These are phyloP conservation scores for Diaporthe humulicola DNA, from an alignment of 2,329 filamentous ascomycete species.

Conservation along the genomic window DNA sequence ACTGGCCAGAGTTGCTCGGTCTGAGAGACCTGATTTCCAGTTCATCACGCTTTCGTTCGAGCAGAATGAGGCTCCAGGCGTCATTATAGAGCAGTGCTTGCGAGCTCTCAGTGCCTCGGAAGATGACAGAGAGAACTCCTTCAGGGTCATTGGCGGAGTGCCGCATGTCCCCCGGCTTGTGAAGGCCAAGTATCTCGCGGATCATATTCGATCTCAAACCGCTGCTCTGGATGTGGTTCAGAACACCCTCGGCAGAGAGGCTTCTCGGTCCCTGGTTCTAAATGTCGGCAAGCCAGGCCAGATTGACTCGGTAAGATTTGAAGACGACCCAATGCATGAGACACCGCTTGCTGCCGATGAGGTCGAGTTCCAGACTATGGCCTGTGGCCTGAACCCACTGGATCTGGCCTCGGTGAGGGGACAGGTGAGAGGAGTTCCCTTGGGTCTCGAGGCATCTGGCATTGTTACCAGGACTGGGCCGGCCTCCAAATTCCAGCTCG, in stretches of 20 bases:
- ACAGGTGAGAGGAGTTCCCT: slow-evolving; percentile 30
- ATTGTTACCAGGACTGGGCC: slow-evolving; percentile 42
- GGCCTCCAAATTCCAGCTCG: slow-evolving; percentile 38
- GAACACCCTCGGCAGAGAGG: slow-evolving; percentile 17
- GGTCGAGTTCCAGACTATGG: slow-evolving; percentile 44
- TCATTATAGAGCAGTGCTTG: slow-evolving; percentile 36
- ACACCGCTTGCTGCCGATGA: slow-evolving; percentile 40
- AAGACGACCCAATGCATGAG: slow-evolving; percentile 39
- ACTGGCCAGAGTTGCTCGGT: slow-evolving; percentile 43
- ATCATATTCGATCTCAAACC: slow-evolving; percentile 42
- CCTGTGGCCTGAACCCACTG: slow-evolving; percentile 41
- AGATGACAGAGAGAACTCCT: slow-evolving; percentile 44
- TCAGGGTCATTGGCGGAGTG: slow-evolving; percentile 35
- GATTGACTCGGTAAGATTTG: slow-evolving; percentile 43
- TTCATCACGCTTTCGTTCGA: slow-evolving; percentile 44
- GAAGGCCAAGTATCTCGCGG: slow-evolving; percentile 39
- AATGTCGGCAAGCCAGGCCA: slow-evolving; percentile 40
- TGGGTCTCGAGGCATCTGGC: slow-evolving; percentile 42
- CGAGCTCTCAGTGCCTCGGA: slow-evolving; percentile 33
- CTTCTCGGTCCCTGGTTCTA: slow-evolving; percentile 30
- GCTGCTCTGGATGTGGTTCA: slow-evolving; percentile 25
- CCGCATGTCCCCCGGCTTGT: slow-evolving; percentile 40
- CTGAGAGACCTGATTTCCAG: slow-evolving; percentile 39
- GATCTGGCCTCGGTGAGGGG: slow-evolving; percentile 41
- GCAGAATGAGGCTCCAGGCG: slow-evolving; percentile 17